These are phyloP conservation scores for Tylopilus plumbeoviolaceoides DNA, from an alignment of 768 basidiomycete genomes.

Conservation along the genomic window DNA sequence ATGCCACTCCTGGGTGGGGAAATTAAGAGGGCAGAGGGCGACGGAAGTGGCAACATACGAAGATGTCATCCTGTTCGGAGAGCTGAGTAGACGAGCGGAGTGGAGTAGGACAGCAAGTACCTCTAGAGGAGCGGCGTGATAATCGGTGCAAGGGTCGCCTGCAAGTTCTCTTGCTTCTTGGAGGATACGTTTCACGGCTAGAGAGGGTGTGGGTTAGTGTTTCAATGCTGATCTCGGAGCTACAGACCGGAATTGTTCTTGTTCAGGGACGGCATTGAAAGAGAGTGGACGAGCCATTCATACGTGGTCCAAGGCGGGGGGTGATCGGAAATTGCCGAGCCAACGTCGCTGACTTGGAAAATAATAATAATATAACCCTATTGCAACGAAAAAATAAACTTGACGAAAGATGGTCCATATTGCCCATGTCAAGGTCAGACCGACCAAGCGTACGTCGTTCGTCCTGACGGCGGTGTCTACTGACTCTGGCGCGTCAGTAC, in stretches of 20 bases:
- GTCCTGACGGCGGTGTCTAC: background rate
- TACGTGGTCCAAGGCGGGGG: conserved; percentile 5
- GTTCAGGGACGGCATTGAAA: conserved; percentile 49
- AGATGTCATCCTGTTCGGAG: conserved; percentile 71
- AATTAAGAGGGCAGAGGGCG: conserved; percentile 19
- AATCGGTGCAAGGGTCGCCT: conserved; percentile 81
- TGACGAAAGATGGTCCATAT: conserved; percentile 79
- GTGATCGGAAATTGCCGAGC: conserved; percentile 16
- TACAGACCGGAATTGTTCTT: conserved; percentile 83
- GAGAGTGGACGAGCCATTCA: background rate
- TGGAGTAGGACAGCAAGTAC: conserved; percentile 33
- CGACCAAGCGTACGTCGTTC: conserved; percentile 56
- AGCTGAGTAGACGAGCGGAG: conserved; percentile 8
- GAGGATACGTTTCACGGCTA: conserved; percentile 95
- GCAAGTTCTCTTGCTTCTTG: conserved; percentile 90
- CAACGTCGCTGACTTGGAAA: conserved; percentile 9
- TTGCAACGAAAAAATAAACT: too few relatives aligned
- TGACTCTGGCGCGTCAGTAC: conserved; percentile 3
- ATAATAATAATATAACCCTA: too few relatives aligned
- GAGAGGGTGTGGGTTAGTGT: background rate
- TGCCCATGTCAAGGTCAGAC: conserved; percentile 75
- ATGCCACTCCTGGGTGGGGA: conserved; percentile 77
- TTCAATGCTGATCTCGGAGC: background rate
- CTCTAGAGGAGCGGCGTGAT: conserved; percentile 75
- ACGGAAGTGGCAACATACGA: conserved; percentile 46